A percentile compares a stretch with the other conserved stretches of the same genome.
These are phyloP conservation scores for Melanogaster broomeanus DNA, from an alignment of 768 basidiomycete genomes.

Conservation along the genomic window DNA sequence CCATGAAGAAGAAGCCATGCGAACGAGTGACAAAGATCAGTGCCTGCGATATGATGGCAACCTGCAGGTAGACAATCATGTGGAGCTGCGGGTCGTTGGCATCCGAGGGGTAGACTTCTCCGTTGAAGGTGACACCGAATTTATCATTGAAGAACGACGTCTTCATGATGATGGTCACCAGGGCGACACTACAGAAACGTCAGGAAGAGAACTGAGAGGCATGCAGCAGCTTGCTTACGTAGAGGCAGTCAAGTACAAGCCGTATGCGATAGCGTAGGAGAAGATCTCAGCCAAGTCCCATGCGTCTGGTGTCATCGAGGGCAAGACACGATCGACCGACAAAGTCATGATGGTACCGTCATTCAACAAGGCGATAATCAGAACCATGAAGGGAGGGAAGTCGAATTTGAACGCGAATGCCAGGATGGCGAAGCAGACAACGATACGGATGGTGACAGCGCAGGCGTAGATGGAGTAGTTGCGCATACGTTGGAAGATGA, in stretches of 20 bases:
- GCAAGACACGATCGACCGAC: conserved; percentile 93
- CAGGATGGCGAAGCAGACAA: conserved; percentile 94
- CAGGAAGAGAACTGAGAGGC: conserved; percentile 7
- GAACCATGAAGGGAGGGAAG: conserved; percentile 99
- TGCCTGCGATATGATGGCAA: conserved; percentile 98
- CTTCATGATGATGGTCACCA: conserved; percentile 83
- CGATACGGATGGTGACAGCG: conserved; percentile 98
- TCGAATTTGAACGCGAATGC: conserved; percentile 96
- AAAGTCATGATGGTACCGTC: conserved; percentile 99
- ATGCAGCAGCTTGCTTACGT: conserved; percentile 57
- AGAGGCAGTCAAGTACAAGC: conserved; percentile 87
- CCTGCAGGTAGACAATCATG: conserved; percentile 92
- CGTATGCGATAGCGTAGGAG: conserved; percentile 93
- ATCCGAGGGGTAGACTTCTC: conserved; percentile 22
- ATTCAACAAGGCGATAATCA: conserved; percentile 95
- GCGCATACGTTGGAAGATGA: conserved; percentile 99
- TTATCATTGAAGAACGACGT: conserved; percentile 88
- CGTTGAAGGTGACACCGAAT: conserved; percentile 68
- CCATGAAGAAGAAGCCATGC: conserved; percentile 96
- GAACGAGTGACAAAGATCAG: conserved; percentile 96
- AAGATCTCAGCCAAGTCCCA: conserved; percentile 98
- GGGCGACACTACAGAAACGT: conserved; percentile 53
- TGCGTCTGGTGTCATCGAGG: conserved; percentile 88
- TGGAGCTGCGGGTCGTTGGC: conserved; percentile 75
- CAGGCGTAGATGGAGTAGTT: conserved; percentile 99